phyloP scores from a whole-genome alignment of 2,329 filamentous ascomycete genomes.

The Plenodomus tracheiphilus region DNA sequence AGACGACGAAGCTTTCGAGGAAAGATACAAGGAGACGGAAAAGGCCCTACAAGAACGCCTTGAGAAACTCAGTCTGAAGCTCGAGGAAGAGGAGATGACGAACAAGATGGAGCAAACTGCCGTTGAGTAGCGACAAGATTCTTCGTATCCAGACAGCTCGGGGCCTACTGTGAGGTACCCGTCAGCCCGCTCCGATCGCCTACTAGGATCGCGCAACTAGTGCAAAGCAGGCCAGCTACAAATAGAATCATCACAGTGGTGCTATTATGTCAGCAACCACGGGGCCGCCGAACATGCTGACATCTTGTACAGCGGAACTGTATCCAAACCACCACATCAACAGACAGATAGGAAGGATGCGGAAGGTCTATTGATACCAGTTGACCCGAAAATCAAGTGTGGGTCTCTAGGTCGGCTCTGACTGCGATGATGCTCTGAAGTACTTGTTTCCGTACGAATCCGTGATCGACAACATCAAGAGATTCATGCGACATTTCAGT shows the following conservation, averaged over 20 bases:
- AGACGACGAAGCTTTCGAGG: slow-evolving; percentile 38
- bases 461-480: too few species aligned
- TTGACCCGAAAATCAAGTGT: too few species aligned
- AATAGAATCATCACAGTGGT: not conserved
- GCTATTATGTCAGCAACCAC: not conserved
- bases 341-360: too few species aligned
- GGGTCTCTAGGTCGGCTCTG: too few species aligned
- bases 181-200: not conserved
- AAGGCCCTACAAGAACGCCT: slow-evolving; percentile 31
- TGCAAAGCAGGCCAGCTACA: not conserved
- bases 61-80: slow-evolving; percentile 33
- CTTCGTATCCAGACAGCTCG: not conserved
- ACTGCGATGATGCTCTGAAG: too few species aligned
- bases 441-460: too few species aligned
- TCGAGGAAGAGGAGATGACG: slow-evolving; percentile 16
- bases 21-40: slow-evolving; percentile 30
- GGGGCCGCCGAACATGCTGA: too few species aligned
- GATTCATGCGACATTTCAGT: too few species aligned
- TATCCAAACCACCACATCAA: too few species aligned
- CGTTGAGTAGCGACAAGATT: not conserved
- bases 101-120: not conserved
- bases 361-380: too few species aligned
- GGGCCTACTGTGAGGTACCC: not conserved
- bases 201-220: not conserved
- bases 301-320: too few species aligned